Evolutionary conservation across 2,329 filamentous ascomycete genomes (phyloP).

Genomic region (Penicillium expansum): DNA sequence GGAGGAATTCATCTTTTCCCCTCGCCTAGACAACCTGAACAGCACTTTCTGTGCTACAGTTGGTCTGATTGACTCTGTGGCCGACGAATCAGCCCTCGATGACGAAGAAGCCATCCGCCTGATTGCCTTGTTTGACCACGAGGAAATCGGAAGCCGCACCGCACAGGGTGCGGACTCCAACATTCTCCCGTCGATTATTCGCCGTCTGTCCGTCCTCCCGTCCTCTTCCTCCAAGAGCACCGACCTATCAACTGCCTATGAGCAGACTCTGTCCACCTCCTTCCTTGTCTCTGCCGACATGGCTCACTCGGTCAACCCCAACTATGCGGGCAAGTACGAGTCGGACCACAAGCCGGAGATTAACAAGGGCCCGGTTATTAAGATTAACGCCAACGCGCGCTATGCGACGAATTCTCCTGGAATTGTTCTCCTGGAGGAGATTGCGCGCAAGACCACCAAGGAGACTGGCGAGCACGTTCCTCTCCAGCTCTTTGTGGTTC

Average conservation of each 20-base stretch:
- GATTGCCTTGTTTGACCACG: conserved; percentile 95
- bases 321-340: conserved; percentile 92
- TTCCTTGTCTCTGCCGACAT: conserved; percentile 97
- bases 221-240: conserved; percentile 56
- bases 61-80: conserved; percentile 77
- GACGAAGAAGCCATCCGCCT: conserved; percentile 79
- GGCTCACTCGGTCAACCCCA: conserved; percentile 94
- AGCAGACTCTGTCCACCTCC: conserved; percentile 85
- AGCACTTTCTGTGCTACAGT: conserved; percentile 93
- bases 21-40: conserved; percentile 91
- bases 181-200: conserved; percentile 80
- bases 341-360: conserved; percentile 85
- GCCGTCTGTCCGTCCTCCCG: conserved; percentile 78
- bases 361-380: conserved; percentile 95
- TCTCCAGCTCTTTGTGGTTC: conserved; percentile 90
- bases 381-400: conserved; percentile 95
- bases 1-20: conserved; percentile 93
- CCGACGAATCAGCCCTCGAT: conserved; percentile 62
- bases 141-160: conserved; percentile 90
- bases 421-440: conserved; percentile 87
- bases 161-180: conserved; percentile 94
- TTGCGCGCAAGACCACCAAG: conserved; percentile 61
- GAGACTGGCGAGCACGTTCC: conserved; percentile 68
- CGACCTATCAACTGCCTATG: conserved; percentile 76
- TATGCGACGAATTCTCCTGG: conserved; percentile 97